Evolutionary conservation across 2,329 filamentous ascomycete species (phyloP).

Genomic region (Fusarium albosuccineum): DNA sequence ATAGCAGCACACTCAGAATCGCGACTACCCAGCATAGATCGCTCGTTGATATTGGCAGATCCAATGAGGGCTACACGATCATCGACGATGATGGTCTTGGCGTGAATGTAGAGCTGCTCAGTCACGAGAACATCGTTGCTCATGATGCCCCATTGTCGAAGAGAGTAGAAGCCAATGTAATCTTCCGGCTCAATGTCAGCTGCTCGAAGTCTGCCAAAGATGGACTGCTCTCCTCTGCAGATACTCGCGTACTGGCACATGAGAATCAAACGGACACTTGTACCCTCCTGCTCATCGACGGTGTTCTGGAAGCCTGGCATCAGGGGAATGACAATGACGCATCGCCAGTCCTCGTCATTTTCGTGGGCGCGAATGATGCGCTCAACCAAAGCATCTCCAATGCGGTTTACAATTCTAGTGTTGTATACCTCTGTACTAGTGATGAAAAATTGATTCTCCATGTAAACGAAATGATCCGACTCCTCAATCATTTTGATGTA

Average conservation of each 20-base stretch:
- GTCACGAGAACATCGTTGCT: conserved; percentile 88
- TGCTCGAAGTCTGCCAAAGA: conserved; percentile 86
- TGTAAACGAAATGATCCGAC: conserved; percentile 97
- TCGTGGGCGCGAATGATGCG: conserved; percentile 87
- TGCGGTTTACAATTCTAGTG: conserved; percentile 89
- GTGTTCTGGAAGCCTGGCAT: conserved; percentile 99
- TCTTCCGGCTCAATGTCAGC: conserved; percentile 91
- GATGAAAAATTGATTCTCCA: conserved; percentile 99
- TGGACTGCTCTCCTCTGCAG: conserved; percentile 90
- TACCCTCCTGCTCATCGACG: conserved; percentile 93
- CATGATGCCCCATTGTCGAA: conserved; percentile 93
- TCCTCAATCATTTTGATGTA: conserved; percentile 95
- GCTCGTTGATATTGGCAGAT: conserved; percentile 98
- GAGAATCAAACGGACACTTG: conserved; percentile 94
- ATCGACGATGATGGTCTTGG: conserved; percentile 96
- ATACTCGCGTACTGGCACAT: conserved; percentile 98
- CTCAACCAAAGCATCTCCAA: conserved; percentile 94
- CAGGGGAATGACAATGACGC: conserved; percentile 89
- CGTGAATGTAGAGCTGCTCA: conserved; percentile 97
- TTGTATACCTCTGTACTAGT: conserved; percentile 91
- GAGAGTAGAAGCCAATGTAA: conserved; percentile 94
- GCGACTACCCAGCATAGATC: conserved; percentile 91
- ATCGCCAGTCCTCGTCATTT: conserved; percentile 90
- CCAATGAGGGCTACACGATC: conserved; percentile 94
- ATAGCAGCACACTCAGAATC: conserved; percentile 94